These are phyloP conservation scores for Chlamydomonas urium DNA, from an alignment of 139 green algal species.

Conservation along the genomic window DNA sequence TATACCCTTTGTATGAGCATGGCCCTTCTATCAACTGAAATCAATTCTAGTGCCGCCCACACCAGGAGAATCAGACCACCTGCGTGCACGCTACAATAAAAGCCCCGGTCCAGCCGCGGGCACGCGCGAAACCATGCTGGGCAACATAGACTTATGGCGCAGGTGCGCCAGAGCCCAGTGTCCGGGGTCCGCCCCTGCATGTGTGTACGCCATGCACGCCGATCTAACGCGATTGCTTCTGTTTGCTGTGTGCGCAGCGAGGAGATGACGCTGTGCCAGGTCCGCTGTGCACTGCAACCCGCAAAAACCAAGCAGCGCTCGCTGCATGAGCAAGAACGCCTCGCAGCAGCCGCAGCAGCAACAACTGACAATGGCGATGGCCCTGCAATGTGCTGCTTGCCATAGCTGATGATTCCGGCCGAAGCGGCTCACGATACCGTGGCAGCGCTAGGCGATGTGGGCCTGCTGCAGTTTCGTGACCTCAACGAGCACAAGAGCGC, in stretches of 20 bases:
- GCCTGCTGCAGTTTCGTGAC: constrained; percentile 88
- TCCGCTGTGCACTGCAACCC: constrained; percentile 15
- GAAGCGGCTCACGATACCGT: constrained; percentile 93
- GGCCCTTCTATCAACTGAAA: no score
- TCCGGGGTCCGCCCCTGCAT: no score
- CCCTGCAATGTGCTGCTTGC: background rate
- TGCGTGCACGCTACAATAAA: no score
- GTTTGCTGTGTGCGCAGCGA: no score
- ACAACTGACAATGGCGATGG: background rate
- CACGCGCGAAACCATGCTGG: no score
- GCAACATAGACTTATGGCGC: no score
- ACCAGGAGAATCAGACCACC: no score
- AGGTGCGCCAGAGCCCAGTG: no score
- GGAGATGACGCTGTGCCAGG: constrained; percentile 96
- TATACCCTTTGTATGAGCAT: no score
- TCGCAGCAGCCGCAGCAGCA: background rate
- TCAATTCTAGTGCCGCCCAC: no score
- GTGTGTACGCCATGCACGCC: constrained; percentile 55
- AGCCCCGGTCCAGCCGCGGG: no score
- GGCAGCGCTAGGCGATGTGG: constrained; percentile 79
- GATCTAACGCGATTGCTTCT: no score
- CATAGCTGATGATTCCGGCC: constrained; percentile 96
- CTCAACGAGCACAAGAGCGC: constrained; percentile 86
- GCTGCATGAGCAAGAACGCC: background rate
- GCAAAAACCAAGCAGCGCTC: background rate